Conservation (phyloP, 129 eudicot species). For the Flaveria sonorensis region DNA sequence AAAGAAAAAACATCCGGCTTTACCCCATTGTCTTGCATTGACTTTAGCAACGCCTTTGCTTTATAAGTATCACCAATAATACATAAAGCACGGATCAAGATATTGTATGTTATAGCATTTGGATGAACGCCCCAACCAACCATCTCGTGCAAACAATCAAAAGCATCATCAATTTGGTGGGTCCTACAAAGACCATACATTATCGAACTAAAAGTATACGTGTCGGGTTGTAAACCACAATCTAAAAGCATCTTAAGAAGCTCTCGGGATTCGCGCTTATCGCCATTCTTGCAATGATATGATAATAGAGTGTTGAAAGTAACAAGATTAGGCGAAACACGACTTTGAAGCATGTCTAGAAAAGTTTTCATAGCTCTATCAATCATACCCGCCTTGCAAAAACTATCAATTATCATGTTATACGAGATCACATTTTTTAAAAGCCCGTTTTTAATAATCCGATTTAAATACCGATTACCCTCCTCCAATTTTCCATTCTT, state of each 20-base stretch:
- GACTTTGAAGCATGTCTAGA: conserved; percentile 53
- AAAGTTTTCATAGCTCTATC: conserved; percentile 60
- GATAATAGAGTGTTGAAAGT: conserved; percentile 77
- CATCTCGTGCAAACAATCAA: conserved; percentile 80
- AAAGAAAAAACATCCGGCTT: conserved; percentile 74
- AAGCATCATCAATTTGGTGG: conserved; percentile 77
- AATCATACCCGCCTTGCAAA: conserved; percentile 68
- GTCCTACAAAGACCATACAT: conserved; percentile 77
- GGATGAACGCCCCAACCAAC: conserved; percentile 76
- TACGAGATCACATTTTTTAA: conserved; percentile 59
- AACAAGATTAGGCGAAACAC: conserved; percentile 67
- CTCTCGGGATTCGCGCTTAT: conserved; percentile 54
- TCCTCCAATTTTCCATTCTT: conserved; percentile 38
- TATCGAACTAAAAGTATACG: conserved; percentile 68
- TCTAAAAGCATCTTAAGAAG: conserved; percentile 62
- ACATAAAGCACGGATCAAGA: conserved; percentile 69
- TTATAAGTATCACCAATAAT: conserved; percentile 56
- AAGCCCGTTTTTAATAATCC: conserved; percentile 49
- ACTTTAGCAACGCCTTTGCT: conserved; percentile 53
- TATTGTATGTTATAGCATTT: conserved; percentile 70
- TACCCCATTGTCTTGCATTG: conserved; percentile 76
- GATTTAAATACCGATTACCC: conserved; percentile 57
- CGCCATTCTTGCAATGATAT: conserved; percentile 65
- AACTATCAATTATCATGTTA: conserved; percentile 79
- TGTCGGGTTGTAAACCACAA: conserved; percentile 68